Conservation (phyloP, 2,329 filamentous ascomycete species). For the Phaeomoniella chlamydospora region DNA sequence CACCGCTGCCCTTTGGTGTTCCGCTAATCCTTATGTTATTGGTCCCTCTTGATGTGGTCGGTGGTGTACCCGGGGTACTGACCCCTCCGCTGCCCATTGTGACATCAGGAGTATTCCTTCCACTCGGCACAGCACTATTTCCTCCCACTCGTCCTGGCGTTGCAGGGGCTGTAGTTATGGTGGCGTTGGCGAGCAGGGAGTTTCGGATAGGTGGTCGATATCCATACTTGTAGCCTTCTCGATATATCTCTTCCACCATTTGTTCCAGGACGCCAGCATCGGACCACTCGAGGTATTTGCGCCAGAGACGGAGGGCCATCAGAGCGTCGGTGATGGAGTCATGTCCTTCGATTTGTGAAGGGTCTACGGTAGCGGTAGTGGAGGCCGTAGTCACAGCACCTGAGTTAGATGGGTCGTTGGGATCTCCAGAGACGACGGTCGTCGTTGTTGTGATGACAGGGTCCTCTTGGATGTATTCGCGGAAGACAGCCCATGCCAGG, state of each 20-base stretch:
- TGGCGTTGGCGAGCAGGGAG: slow-evolving; percentile 13
- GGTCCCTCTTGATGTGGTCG: neutral
- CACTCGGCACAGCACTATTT: slow-evolving; percentile 9
- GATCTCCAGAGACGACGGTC: slow-evolving; percentile 1
- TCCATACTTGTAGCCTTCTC: slow-evolving; percentile 42
- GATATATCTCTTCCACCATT: slow-evolving; percentile 80
- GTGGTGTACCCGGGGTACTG: neutral
- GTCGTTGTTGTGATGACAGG: slow-evolving; percentile 23
- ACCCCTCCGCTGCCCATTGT: slow-evolving; percentile 1
- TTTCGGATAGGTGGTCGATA: slow-evolving; percentile 39
- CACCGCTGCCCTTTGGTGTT: neutral
- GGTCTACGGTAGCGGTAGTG: slow-evolving; percentile 6
- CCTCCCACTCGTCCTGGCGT: slow-evolving; percentile 1
- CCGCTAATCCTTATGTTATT: neutral
- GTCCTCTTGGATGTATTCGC: slow-evolving; percentile 84
- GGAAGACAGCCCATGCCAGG: slow-evolving; percentile 77
- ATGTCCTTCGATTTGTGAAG: slow-evolving; percentile 37
- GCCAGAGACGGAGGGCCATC: slow-evolving; percentile 76
- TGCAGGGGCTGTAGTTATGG: slow-evolving; percentile 6
- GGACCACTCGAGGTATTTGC: slow-evolving; percentile 78
- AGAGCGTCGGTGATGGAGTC: slow-evolving; percentile 92
- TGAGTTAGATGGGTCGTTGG: neutral
- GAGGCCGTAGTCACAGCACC: neutral
- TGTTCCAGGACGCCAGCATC: slow-evolving; percentile 72
- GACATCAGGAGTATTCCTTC: slow-evolving; percentile 14